Base-by-base conservation (phyloP, 2,329 filamentous ascomycete genomes). In the Calcarisporium arbuscula region DNA sequence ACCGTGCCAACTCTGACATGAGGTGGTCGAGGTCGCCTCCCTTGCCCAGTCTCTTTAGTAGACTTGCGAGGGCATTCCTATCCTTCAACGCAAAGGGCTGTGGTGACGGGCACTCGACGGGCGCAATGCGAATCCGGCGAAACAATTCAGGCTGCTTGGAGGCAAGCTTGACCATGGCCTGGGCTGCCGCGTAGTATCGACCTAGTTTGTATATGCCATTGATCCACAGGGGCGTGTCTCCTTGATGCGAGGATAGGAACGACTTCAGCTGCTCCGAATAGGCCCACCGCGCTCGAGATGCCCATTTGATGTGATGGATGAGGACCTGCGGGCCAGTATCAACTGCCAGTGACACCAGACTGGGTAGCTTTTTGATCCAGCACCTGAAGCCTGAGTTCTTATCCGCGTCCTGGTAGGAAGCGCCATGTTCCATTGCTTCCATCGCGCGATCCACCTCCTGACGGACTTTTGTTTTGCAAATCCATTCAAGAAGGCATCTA, bases 81-180 rank as follows among this genome's bases (percentile, higher is more conserved):
- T 25, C 22, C 9, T 25, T 25, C 9, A n/a, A 25, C 9, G n/a
- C 9, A 25, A n/a, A 25, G 22, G n/a, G n/a, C n/a, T n/a, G 22
- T 9, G n/a, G 22, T n/a, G 22, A 25, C 8, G 22, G 22, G n/a
- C 9, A 8, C 22, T 25, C n/a, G 22, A 25, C 22, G 9, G 8
- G 9, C n/a, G 8, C 9, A 25, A 25, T 25, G 8, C n/a, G 22
- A 25, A 25, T 25, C 8, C 22, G 9, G 8, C n/a, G 9, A 8
- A 25, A 25, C 8, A 25, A 8, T n/a, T 25, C 22, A n/a, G 22
- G 22, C 22, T 25, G 22, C 17, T 48, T 47, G 1, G 34, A 20
- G 11, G 48, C 46, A 9, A 50, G 12, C 17, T 51, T 49, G 4
- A 51, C 39, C 41, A 54, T 45, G 4, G 44, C 36, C 29, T 47